These are phyloP conservation scores for Microbotryum intermedium DNA, from an alignment of 1,284 basidiomycete genomes.

Conservation along the genomic window DNA sequence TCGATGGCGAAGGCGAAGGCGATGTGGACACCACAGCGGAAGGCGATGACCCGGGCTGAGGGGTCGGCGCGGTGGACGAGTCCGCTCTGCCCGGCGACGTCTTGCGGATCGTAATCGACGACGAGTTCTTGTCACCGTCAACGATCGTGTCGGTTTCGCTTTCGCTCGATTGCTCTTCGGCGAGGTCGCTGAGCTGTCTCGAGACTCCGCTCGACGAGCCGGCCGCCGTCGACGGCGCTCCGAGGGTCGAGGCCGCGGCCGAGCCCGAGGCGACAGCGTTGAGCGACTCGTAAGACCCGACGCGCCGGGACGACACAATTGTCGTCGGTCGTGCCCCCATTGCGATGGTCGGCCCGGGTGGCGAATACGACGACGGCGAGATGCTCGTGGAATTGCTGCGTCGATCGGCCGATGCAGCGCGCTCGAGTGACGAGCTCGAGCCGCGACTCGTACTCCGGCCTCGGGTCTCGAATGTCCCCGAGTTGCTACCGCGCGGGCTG, in stretches of 20 bases:
- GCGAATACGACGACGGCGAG: conserved; percentile 24
- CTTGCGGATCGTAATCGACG: not conserved
- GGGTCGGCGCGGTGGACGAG: not conserved
- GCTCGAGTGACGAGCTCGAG: conserved; percentile 19
- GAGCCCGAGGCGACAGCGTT: not conserved
- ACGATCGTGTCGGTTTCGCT: conserved; percentile 7
- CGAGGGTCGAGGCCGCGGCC: not conserved
- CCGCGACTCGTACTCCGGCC: conserved; percentile 24
- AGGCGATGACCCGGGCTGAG: not conserved
- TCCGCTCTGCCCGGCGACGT: conserved; percentile 3
- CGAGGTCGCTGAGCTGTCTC: not conserved
- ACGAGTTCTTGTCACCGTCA: not conserved
- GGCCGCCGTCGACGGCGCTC: no score
- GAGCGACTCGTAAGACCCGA: conserved; percentile 18
- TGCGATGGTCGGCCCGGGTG: not conserved
- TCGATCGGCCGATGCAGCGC: conserved; percentile 21
- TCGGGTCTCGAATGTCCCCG: conserved; percentile 3
- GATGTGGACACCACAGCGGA: conserved; percentile 2
- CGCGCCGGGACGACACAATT: conserved; percentile 4
- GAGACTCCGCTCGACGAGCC: not conserved
- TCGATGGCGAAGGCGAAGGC: not conserved
- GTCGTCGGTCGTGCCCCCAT: not conserved
- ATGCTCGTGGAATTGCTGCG: conserved; percentile 16
- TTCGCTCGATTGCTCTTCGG: conserved; percentile 9
- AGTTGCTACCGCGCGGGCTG: not conserved